Evolutionary conservation across 257 asterid species (phyloP), one percentile per base, ranked within the genome.

Genomic region (Buddleja alternifolia): DNA sequence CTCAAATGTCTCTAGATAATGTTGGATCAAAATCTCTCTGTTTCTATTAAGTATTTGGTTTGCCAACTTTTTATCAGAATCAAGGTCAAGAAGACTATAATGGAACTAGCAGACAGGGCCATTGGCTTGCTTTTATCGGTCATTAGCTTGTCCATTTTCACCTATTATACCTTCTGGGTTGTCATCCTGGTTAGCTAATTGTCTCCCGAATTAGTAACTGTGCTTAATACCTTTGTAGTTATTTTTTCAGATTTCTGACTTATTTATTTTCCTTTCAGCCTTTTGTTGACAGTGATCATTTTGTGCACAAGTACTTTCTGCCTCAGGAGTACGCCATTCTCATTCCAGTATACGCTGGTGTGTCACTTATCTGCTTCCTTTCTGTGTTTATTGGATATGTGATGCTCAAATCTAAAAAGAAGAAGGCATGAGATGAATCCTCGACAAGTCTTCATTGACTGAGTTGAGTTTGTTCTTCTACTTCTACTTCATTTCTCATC

Each of bases 121-220:
- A 78, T 87, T 2, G 96, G 98, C 71, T 76, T 86, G 80, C 83
- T 89, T 61, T 80, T 89, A 53, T 85, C 98, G 9, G 63, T 82
- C 71, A 82, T 80, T 61, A 92, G 98, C 81, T 74, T 89, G 80
- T 82, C 93, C 57, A 78, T 89, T 63, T 92, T 92, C 85, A 89
- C 96, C 15, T 92, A 92, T 75, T 92, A 92, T 72, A 92, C 96
- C 50, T 86, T 92, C 71, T 92, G 96, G 98, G 90, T 92, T 50
- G 80, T 92, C 75, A 84, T 92, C 72, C 82, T 92, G 96, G 96
- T 89, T 39, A 81, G 92, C 71, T 56, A 12, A 36, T 39, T 44
- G 0, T 52, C 53, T 36, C 41, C 68, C 1, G 25, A 37, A 17
- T 50, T 45, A 50, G 47, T 44, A 14, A 15, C 60, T 29, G 42